Evolutionary conservation across 805 yeast genomes (phyloP), one percentile per base, ranked within the genome.

Genomic region (Nakazawaea ishiwadae): DNA sequence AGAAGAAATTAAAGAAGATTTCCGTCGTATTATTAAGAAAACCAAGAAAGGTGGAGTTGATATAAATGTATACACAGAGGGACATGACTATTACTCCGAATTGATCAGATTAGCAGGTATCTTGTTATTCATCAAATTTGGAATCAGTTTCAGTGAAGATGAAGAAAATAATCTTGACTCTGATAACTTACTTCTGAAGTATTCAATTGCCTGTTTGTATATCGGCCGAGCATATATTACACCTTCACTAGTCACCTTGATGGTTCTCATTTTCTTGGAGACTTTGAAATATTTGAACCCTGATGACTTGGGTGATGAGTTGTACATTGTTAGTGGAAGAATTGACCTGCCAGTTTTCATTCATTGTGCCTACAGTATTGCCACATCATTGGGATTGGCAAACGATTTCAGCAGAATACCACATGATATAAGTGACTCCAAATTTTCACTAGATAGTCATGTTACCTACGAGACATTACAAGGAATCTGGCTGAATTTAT

Each of bases 41-140:
- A 42, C 40, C 28, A 42, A 33, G 24, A 42, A 42, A 18, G 45
- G 45, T 3, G 35, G 28, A 4, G 32, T 42, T 9, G 34, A 33
- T 16, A 29, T 42, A n/a, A 29, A 42, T 29, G 35, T 42, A 5
- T 42, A 42, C 18, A 16, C 38, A 4, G 16, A 28, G 14, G 17
- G 15, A n/a, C 9, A 19, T 10, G 31, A 34, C 16, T 33, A 37
- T n/a, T n/a, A 26, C 23, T 11, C 28, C 5, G 45, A 42, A 29
- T n/a, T 42, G 20, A 18, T 42, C 11, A 27, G 26, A 21, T 24
- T 42, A 20, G 30, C 39, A 4, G 31, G 35, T 11, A 20, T 42
- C 7, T 33, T 42, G 15, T 18, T 42, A 12, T 14, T 42, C n/a
- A 42, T 37, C 20, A 37, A 37, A 4, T 33, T 37, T 28, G 42